Base-by-base conservation (phyloP, 2,329 filamentous ascomycete genomes). In the Colletotrichum aenigma region DNA sequence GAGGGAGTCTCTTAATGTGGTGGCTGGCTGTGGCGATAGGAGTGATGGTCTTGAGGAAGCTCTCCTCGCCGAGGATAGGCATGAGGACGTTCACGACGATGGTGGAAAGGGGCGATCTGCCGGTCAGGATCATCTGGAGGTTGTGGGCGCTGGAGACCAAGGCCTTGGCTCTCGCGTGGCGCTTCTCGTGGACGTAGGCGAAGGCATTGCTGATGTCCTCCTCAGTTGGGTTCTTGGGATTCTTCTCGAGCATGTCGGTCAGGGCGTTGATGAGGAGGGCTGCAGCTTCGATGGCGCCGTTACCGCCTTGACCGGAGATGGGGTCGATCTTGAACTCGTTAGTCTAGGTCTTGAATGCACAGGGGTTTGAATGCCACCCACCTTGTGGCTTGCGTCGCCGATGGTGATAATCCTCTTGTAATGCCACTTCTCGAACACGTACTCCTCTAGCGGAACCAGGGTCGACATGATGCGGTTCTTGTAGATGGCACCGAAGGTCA, bases 301-400 rank as follows among this genome's bases (percentile, higher is more conserved):
- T 82, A 34, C 79, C 80, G 12, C 80, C 80, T n/a, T 79, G 78
- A 4, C 79, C 80, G 0, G 75, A 66, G 32, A 79, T 78, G 9
- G 80, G 80, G 52, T 81, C 76, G 15, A 78, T 75, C 80, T 52
- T 81, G 15, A 1, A 4, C 10, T 13, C 6, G 58, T 76, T 15
- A 76, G 56, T 24, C 4, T 70, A 4, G 24, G 24, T 6, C 8
- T 7, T 13, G 43, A 13, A 48, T 3, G 6, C 3, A 5, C 2
- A 21, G 4, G n/a, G 9, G 0, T 2, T 5, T 6, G 12, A 6
- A 2, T 16, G 16, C 3, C 15, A 2, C 13, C 6, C 77, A 83
- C 84, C 81, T 87, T 88, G 75, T 88, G 86, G 8, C 82, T 84
- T 1, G 86, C 81, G 76, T 88, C 86, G 0, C 86, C 86, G 7